Base-by-base conservation (phyloP, 2,329 filamentous ascomycete species). In the Byssothecium circinans region DNA sequence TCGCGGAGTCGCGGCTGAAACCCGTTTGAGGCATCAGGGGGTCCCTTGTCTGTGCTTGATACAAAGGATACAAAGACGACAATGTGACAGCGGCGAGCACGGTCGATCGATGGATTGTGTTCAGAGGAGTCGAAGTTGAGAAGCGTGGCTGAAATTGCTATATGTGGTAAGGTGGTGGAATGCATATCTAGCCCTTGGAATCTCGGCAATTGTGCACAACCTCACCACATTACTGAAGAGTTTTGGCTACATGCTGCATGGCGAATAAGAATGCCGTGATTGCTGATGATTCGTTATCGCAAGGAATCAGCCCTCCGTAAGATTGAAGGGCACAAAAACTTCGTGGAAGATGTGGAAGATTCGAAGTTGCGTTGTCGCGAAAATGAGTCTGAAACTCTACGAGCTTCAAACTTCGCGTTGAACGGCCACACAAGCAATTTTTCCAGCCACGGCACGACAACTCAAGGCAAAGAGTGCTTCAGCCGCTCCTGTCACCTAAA, bases 11-110 rank as follows among this genome's bases (percentile, higher is more conserved):
- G 41, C 19, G 47, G 41, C 57, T 67, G 65, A 68, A 69, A 69
- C 65, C 39, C 37, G 54, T 25, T 53, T 70, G 65, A 65, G 57
- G 68, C 67, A 61, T 38, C 43, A 58, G 54, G 52, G 53, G 50
- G 49, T 47, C 44, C 45, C 54, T 44, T 54, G 52, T 45, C 47
- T 41, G 43, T 45, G 27, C 42, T 56, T 61, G 60, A 54, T 54
- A 64, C 61, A 36, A 30, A 45, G 51, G 52, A n/a, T n/a, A n/a
- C n/a, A n/a, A n/a, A n/a, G n/a, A n/a, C n/a, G 36, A 47, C 41
- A 34, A 39, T n/a, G n/a, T 45, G 47, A 53, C 51, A 57, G 55
- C 54, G 42, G 53, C 43, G 50, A 40, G 45, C 44, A 35, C 41
- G 47, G 45, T 12, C 23, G 29, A 8, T 27, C 22, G 11, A 14